Conservation (phyloP, 2,329 filamentous ascomycete genomes). For the Scortechinia acanthostroma region DNA sequence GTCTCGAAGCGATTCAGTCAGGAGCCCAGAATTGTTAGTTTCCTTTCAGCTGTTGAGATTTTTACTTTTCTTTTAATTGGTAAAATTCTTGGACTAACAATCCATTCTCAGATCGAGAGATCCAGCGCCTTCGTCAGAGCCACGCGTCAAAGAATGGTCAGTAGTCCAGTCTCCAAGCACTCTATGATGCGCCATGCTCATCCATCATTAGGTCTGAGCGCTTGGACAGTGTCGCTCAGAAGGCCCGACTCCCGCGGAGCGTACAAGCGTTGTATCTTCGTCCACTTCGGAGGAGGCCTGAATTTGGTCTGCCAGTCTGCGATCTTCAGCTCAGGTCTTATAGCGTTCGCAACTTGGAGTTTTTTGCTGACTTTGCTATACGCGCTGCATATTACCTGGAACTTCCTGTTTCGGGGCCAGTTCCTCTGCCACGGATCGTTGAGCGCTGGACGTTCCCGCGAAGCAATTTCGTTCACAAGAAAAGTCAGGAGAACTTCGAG, state of each 20-base stretch:
- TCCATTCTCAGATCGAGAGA: too few relatives aligned
- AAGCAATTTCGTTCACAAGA: slow-evolving; percentile 90
- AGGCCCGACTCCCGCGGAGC: slow-evolving; percentile 62
- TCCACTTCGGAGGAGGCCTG: slow-evolving; percentile 68
- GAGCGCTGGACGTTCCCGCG: slow-evolving; percentile 92
- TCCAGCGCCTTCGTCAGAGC: slow-evolving; percentile 7
- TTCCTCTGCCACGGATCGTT: slow-evolving; percentile 76
- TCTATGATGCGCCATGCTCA: not conserved
- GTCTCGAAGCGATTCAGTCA: too few relatives aligned
- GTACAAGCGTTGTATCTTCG: slow-evolving; percentile 82
- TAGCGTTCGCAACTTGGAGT: slow-evolving; percentile 80
- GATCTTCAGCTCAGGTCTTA: slow-evolving; percentile 91
- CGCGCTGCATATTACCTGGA: slow-evolving; percentile 90
- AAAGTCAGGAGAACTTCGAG: slow-evolving; percentile 96
- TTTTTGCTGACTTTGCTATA: slow-evolving; percentile 89
- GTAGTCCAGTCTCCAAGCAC: slow-evolving; percentile 5
- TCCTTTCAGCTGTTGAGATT: too few relatives aligned
- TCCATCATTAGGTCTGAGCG: slow-evolving; percentile 19
- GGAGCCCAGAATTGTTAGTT: too few relatives aligned
- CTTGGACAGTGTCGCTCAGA: slow-evolving; percentile 16
- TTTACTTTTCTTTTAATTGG: too few relatives aligned
- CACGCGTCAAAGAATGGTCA: slow-evolving; percentile 17
- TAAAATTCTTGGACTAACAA: too few relatives aligned
- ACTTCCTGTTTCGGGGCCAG: slow-evolving; percentile 76
- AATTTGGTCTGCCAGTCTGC: slow-evolving; percentile 76